Evolutionary conservation across 192 early-diverging fungal genomes (phyloP), one percentile per base, ranked within the genome.

Genomic region (Umbelopsis vinacea): DNA sequence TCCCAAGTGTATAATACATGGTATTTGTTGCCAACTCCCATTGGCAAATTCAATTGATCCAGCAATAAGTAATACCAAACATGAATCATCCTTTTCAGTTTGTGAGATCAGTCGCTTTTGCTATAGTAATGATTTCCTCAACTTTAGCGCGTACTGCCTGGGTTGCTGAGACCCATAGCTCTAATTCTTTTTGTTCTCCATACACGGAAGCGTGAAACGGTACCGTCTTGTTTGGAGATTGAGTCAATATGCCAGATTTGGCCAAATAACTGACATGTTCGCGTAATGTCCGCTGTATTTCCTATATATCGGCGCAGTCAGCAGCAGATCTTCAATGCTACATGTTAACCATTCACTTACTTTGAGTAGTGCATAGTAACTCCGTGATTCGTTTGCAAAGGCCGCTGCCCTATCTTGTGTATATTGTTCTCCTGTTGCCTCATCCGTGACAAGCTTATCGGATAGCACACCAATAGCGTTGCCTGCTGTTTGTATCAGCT

Each of bases 191-290:
- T 50, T 71, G 71, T 45, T 71, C 71, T 12, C 33, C 71, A 46
- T 71, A 71, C 8, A 71, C 52, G 37, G 71, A 71, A 38, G 71
- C 71, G 54, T 71, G 71, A 40, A 71, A 71, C 26, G 71, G 71
- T 4, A 71, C 54, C 11, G 71, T 63, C 57, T 63, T 63, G 33
- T 63, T 63, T n/a, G 57, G 57, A 17, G 24, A 29, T 19, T 63
- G 57, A 35, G 57, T 63, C 57, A 63, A 33, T 19, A 63, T 63
- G 26, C 57, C 57, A 38, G 57, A 63, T 37, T 63, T 63, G 15
- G 57, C 57, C 15, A 63, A 14, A 37, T 19, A 63, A 19, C 57
- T 33, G 29, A 63, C 57, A 37, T 63, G 57, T 37, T 63, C 57
- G 17, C 57, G 26, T 35, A 63, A 35, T 12, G 57, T 37, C 26